phyloP scores from a whole-genome alignment of 2,329 filamentous ascomycete species.

The Monosporascus sp. region DNA sequence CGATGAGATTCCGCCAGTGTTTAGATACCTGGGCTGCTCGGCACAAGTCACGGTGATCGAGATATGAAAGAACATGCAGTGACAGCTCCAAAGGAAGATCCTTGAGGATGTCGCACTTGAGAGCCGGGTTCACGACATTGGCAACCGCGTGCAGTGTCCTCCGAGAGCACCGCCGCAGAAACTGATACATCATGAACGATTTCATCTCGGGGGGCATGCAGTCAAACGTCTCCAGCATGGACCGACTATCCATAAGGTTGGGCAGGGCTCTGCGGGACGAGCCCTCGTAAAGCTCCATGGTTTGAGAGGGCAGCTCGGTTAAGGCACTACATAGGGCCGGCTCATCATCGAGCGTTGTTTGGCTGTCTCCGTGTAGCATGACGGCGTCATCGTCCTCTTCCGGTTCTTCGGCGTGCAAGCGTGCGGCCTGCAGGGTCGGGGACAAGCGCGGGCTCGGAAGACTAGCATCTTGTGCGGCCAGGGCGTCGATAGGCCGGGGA shows the following conservation, averaged over 20 bases:
- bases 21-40: constrained; percentile 90
- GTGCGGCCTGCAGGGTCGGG: constrained; percentile 74
- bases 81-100: constrained; percentile 82
- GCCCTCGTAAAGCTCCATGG: constrained; percentile 20
- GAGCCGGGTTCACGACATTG: constrained; percentile 82
- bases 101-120: constrained; percentile 89
- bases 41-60: constrained; percentile 82
- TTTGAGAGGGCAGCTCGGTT: constrained; percentile 18
- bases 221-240: constrained; percentile 85
- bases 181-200: constrained; percentile 93
- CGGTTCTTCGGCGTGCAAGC: constrained; percentile 36
- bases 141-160: constrained; percentile 86
- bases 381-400: constrained; percentile 38
- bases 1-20: constrained; percentile 85
- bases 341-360: constrained; percentile 34
- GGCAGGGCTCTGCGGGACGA: constrained; percentile 25
- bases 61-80: constrained; percentile 79
- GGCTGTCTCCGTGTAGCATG: constrained; percentile 34
- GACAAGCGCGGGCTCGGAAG: constrained; percentile 92
- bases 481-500: constrained; percentile 57
- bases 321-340: constrained; percentile 15
- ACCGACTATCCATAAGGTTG: constrained; percentile 70
- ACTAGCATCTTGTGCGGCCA: constrained; percentile 79
- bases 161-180: constrained; percentile 81
- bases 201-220: constrained; percentile 88